Percentiles rank a stretch among this genome's conserved stretches.
Conservation (phyloP, 306 rosid genomes). For the Cucumis melo region DNA sequence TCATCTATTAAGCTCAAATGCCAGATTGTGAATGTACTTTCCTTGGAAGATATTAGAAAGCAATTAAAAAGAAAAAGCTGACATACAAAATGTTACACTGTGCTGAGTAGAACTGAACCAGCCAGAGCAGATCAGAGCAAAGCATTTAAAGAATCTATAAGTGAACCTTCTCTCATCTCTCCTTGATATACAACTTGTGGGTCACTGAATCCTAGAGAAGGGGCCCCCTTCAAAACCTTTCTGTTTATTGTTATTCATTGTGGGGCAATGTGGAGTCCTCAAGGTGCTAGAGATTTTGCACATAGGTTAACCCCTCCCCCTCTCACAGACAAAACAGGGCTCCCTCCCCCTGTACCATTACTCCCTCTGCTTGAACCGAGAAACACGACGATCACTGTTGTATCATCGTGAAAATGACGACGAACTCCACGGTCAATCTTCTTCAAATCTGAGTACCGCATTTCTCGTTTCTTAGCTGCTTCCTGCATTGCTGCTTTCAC, state of each 20-base stretch:
- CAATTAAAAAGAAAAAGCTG: not conserved
- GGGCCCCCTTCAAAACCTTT: not conserved
- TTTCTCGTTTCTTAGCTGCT: constrained; percentile 93
- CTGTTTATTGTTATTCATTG: not conserved
- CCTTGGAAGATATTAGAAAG: not conserved
- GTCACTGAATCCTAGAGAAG: constrained; percentile 9
- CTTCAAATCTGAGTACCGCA: constrained; percentile 87
- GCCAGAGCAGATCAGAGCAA: not conserved
- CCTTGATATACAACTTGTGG: constrained; percentile 11
- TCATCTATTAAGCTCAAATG: not conserved
- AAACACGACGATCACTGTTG: constrained; percentile 59
- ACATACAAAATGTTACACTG: not conserved
- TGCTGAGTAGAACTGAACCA: not conserved
- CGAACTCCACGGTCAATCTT: constrained; percentile 90
- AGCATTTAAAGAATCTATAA: constrained; percentile 1
- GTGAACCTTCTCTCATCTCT: constrained; percentile 11
- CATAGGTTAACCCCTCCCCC: constrained; percentile 45
- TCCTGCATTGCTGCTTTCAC: constrained; percentile 71
- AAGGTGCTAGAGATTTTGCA: constrained; percentile 29
- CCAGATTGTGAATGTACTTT: not conserved
- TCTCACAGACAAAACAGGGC: constrained; percentile 59
- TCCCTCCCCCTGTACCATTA: constrained; percentile 18
- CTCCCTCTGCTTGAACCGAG: constrained; percentile 63
- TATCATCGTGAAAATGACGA: constrained; percentile 88
- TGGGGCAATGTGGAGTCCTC: constrained; percentile 15